These are phyloP conservation scores for Hydnum rufescens DNA, from an alignment of 768 basidiomycete species.

Conservation along the genomic window DNA sequence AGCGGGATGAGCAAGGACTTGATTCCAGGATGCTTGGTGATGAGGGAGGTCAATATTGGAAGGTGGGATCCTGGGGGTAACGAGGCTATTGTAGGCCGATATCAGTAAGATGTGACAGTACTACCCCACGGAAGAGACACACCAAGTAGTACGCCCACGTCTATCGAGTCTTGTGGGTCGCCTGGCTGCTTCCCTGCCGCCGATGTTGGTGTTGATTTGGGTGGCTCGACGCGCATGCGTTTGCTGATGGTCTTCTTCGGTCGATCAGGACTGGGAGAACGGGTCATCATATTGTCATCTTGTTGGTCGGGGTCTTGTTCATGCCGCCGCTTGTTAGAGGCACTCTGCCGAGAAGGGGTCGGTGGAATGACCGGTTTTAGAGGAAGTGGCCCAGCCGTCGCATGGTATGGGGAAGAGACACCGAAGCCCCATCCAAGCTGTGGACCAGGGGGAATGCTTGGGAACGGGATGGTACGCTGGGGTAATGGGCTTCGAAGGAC, in stretches of 20 bases:
- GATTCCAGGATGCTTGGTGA: conserved; percentile 46
- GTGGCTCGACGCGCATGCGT: conserved; percentile 28
- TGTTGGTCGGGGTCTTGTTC: conserved; percentile 52
- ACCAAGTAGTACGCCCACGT: conserved; percentile 69
- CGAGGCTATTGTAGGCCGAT: conserved; percentile 31
- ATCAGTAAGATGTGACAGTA: conserved; percentile 2
- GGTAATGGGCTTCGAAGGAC: conserved; percentile 4
- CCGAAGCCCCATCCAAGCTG: conserved; percentile 61
- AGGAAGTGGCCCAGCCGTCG: conserved; percentile 28
- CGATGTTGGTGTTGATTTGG: conserved; percentile 13
- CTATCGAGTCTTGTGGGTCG: conserved; percentile 42
- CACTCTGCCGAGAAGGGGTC: not conserved
- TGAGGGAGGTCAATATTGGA: conserved; percentile 47
- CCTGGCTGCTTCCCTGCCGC: conserved; percentile 15
- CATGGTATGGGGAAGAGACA: conserved; percentile 27
- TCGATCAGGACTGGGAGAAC: conserved; percentile 42
- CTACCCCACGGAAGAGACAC: conserved; percentile 4
- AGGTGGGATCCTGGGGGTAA: conserved; percentile 59
- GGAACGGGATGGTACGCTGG: conserved; percentile 12
- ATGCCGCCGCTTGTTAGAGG: conserved; percentile 29
- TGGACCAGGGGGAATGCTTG: conserved; percentile 34
- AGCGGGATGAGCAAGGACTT: conserved; percentile 53
- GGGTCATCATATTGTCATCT: conserved; percentile 35
- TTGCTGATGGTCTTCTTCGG: conserved; percentile 51
- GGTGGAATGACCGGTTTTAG: conserved; percentile 2